These are phyloP conservation scores for Aspergillus caelatus DNA, from an alignment of 2,329 filamentous ascomycete genomes.

Conservation along the genomic window DNA sequence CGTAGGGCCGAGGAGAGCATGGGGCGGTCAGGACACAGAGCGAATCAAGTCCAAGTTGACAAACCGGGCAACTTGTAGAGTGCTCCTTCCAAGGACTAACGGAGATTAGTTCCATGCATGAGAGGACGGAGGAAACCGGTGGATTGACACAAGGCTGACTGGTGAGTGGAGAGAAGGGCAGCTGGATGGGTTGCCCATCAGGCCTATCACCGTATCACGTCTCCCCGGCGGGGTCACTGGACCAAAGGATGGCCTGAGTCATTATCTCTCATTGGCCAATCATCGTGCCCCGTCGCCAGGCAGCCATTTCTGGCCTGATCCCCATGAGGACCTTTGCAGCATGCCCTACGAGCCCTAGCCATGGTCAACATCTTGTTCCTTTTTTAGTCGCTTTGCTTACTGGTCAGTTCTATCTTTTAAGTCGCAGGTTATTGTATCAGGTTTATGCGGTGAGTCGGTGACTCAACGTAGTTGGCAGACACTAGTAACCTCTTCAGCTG, in stretches of 20 bases:
- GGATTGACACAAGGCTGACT: constrained; percentile 8
- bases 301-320: constrained; percentile 10
- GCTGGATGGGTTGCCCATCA: constrained; percentile 1
- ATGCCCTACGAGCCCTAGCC: neutral
- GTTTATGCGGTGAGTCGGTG: neutral
- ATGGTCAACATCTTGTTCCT: no score
- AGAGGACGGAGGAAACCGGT: constrained; percentile 2
- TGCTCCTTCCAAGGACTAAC: neutral
- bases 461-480: neutral
- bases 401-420: no score
- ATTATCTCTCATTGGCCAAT: constrained; percentile 11
- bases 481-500: neutral
- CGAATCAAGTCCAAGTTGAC: neutral
- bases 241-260: constrained; percentile 11
- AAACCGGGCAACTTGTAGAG: neutral
- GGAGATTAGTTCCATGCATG: constrained; percentile 1
- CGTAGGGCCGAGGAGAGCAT: constrained; percentile 6
- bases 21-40: neutral
- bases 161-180: neutral
- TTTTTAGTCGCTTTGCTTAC: no score
- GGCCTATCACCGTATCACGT: neutral
- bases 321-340: neutral
- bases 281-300: constrained; percentile 11
- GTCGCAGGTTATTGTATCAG: neutral
- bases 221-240: constrained; percentile 7